Percentiles rank a stretch among this genome's conserved stretches.
phyloP scores from a whole-genome alignment of 202 grass and related monocot species.

The Saccharum hybrid region DNA sequence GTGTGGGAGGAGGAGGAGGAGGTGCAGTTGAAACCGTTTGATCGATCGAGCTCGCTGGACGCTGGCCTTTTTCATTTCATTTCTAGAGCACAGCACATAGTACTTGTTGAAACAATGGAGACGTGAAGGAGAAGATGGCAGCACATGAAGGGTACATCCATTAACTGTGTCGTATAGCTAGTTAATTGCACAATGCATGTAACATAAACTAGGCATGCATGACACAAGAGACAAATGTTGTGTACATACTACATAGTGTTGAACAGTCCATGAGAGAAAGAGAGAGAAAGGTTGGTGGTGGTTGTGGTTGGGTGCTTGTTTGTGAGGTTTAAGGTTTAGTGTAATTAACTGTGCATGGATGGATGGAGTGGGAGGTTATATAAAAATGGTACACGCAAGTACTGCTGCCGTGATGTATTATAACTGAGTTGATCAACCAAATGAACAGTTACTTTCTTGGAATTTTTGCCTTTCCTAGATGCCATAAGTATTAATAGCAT shows the following conservation, averaged over 20 bases:
- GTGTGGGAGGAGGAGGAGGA: slow-evolving; percentile 13
- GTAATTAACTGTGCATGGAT: background rate
- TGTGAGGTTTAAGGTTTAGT: slow-evolving; percentile 51
- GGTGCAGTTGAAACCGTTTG: slow-evolving; percentile 51
- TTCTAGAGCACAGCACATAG: slow-evolving; percentile 1
- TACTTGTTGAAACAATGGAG: slow-evolving; percentile 30
- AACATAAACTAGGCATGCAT: slow-evolving; percentile 51
- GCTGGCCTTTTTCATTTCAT: background rate
- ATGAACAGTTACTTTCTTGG: background rate
- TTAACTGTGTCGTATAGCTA: slow-evolving; percentile 8
- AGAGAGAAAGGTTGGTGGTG: background rate
- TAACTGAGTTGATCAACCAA: background rate
- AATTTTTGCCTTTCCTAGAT: background rate
- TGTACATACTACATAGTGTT: slow-evolving; percentile 43
- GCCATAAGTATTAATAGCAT: background rate
- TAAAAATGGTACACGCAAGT: slow-evolving; percentile 12
- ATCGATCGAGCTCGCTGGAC: background rate
- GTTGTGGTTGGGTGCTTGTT: slow-evolving; percentile 30
- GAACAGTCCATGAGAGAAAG: background rate
- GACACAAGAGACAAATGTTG: slow-evolving; percentile 36
- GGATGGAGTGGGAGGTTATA: slow-evolving; percentile 5
- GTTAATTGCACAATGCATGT: slow-evolving; percentile 37
- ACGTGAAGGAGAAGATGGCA: background rate
- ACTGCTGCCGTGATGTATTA: background rate
- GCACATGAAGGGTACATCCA: slow-evolving; percentile 17